Conservation (phyloP, 1,284 basidiomycete genomes). For the Peniophora sp. region DNA sequence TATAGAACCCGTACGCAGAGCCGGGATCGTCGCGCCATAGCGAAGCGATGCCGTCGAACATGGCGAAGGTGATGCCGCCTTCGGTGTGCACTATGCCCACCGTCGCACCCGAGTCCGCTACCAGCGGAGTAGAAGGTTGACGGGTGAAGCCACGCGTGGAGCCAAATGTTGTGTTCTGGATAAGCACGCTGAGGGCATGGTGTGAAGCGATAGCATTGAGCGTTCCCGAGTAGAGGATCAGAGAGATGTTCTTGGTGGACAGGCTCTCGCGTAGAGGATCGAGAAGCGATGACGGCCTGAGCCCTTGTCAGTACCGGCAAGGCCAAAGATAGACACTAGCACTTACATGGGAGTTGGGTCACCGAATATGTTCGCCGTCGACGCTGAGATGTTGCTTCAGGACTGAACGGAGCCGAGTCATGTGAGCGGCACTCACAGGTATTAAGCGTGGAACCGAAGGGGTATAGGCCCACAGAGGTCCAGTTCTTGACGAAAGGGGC, state of each 20-base stretch:
- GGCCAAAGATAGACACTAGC: background rate
- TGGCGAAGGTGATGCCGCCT: conserved; percentile 56
- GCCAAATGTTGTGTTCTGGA: conserved; percentile 73
- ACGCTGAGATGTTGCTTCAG: conserved; percentile 4
- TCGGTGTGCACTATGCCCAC: conserved; percentile 69
- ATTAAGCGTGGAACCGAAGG: conserved; percentile 32
- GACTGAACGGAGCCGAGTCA: conserved; percentile 1
- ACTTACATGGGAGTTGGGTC: conserved; percentile 3
- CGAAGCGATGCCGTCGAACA: conserved; percentile 52
- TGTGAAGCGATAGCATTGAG: conserved; percentile 61
- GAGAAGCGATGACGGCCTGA: conserved; percentile 38
- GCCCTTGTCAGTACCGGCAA: background rate
- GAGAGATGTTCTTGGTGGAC: conserved; percentile 42
- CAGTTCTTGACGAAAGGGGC: conserved; percentile 61
- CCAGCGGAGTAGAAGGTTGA: conserved; percentile 60
- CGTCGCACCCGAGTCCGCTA: conserved; percentile 46
- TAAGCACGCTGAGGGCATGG: conserved; percentile 53
- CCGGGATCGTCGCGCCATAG: conserved; percentile 40
- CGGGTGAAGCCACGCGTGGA: conserved; percentile 65
- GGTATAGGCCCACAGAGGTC: conserved; percentile 35
- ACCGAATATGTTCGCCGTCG: conserved; percentile 6
- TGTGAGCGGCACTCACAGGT: conserved; percentile 19
- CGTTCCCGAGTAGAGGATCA: conserved; percentile 61
- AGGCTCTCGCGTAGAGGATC: conserved; percentile 55
- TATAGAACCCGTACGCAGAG: conserved; percentile 17